Conservation (phyloP, 495 filamentous ascomycete species). For the Penicillium atrosanguineum region DNA sequence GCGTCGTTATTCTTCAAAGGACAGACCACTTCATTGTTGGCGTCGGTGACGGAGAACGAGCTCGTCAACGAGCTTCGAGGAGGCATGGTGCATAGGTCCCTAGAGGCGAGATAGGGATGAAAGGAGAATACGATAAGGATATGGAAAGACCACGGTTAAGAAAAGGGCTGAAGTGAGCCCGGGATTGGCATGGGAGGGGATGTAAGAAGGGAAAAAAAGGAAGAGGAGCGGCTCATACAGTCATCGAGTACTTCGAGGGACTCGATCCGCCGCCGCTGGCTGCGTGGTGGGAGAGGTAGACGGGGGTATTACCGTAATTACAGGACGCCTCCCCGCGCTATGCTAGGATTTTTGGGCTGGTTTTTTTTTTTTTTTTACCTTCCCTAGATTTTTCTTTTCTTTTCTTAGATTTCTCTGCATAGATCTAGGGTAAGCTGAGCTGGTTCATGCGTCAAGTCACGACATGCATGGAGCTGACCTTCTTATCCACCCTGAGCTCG, state of each 20-base stretch:
- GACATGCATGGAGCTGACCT: neutral
- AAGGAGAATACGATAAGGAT: conserved; percentile 4
- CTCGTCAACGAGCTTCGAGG: conserved; percentile 81
- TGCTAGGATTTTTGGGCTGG: neutral
- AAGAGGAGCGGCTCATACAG: conserved; percentile 17
- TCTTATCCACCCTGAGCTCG: conserved; percentile 6
- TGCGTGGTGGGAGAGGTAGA: conserved; percentile 3
- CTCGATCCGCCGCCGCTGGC: neutral
- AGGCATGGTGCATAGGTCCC: conserved; percentile 68
- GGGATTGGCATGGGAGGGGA: conserved; percentile 18
- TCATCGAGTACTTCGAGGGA: conserved; percentile 6
- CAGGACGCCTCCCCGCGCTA: neutral
- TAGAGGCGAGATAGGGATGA: conserved; percentile 8
- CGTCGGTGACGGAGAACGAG: conserved; percentile 89
- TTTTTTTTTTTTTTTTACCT: neutral
- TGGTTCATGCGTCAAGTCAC: neutral
- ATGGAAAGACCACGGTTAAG: conserved; percentile 6
- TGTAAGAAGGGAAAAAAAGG: conserved; percentile 17
- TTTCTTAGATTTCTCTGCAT: neutral
- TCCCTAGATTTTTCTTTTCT: neutral
- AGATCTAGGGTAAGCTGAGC: neutral
- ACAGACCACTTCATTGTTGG: conserved; percentile 94
- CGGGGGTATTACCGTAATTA: conserved; percentile 19
- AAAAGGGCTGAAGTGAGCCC: conserved; percentile 7
- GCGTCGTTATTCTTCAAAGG: conserved; percentile 94